Evolutionary conservation across 2,329 filamentous ascomycete genomes (phyloP).

Genomic region (Clonostachys rosea): DNA sequence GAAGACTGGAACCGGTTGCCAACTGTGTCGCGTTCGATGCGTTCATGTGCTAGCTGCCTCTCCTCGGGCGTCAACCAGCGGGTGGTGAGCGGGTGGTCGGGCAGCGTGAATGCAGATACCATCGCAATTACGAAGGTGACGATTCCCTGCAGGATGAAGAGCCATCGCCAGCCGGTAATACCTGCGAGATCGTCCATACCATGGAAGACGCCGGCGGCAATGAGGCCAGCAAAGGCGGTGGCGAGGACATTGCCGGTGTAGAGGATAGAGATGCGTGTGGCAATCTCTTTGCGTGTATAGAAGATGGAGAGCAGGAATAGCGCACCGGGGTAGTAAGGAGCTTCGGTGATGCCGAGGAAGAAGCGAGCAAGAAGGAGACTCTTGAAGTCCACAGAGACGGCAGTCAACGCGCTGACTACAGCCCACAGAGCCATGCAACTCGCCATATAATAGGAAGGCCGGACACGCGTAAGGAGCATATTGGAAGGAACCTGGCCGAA

Average conservation of each 20-base stretch:
- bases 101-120: conserved; percentile 17
- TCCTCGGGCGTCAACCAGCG: conserved; percentile 35
- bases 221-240: conserved; percentile 58
- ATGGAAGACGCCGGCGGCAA: conserved; percentile 51
- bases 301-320: conserved; percentile 27
- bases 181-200: conserved; percentile 31
- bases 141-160: conserved; percentile 64
- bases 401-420: conserved; percentile 22
- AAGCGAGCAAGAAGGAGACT: conserved; percentile 31
- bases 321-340: conserved; percentile 43
- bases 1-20: conserved; percentile 32
- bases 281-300: conserved; percentile 60
- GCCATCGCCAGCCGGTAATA: conserved; percentile 56
- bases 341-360: conserved; percentile 48
- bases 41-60: conserved; percentile 30
- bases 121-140: conserved; percentile 21
- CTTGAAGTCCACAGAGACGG: conserved; percentile 35
- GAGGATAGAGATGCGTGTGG: conserved; percentile 49
- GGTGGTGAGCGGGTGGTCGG: conserved; percentile 35
- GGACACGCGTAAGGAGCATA: conserved; percentile 35
- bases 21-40: conserved; percentile 39
- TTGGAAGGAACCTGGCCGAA: conserved; percentile 25
- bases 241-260: conserved; percentile 57
- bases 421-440: conserved; percentile 11
- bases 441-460: conserved; percentile 26